Evolutionary conservation across 2,329 filamentous ascomycete species (phyloP).

Genomic region (Aspergillus viridinutans): DNA sequence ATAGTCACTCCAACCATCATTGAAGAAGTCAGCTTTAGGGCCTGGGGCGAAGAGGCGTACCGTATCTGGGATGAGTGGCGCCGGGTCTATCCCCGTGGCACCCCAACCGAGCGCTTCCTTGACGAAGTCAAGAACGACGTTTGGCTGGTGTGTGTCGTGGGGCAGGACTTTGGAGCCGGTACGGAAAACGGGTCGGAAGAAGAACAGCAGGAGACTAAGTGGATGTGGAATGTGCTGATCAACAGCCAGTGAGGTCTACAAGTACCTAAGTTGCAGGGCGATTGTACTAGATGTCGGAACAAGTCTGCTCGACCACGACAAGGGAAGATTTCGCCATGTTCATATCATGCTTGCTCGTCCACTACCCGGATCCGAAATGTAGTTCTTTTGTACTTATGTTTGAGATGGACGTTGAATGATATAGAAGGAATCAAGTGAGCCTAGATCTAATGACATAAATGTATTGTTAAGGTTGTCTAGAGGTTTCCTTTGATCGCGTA

Average conservation of each 20-base stretch:
- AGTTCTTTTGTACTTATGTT: background rate
- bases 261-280: too few species aligned
- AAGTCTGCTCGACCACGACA: background rate
- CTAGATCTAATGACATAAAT: too few species aligned
- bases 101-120: conserved; percentile 67
- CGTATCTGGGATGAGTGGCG: conserved; percentile 95
- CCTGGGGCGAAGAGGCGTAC: conserved; percentile 95
- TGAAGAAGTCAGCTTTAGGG: conserved; percentile 86
- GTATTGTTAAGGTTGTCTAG: too few species aligned
- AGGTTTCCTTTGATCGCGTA: too few species aligned
- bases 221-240: conserved; percentile 37
- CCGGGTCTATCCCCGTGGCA: conserved; percentile 73
- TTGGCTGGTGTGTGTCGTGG: conserved; percentile 76
- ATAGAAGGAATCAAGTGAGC: background rate
- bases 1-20: conserved; percentile 96
- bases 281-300: too few species aligned
- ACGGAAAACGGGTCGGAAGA: conserved; percentile 35
- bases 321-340: background rate
- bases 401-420: background rate
- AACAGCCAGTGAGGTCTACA: conserved; percentile 18
- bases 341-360: background rate
- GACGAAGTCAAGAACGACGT: conserved; percentile 63
- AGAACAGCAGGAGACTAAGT: conserved; percentile 37
- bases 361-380: background rate
- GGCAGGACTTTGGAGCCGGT: conserved; percentile 44